Percentiles rank a stretch among this genome's conserved stretches.
Conservation (phyloP, 169 alveolate genomes). For the Eimeria praecox region DNA sequence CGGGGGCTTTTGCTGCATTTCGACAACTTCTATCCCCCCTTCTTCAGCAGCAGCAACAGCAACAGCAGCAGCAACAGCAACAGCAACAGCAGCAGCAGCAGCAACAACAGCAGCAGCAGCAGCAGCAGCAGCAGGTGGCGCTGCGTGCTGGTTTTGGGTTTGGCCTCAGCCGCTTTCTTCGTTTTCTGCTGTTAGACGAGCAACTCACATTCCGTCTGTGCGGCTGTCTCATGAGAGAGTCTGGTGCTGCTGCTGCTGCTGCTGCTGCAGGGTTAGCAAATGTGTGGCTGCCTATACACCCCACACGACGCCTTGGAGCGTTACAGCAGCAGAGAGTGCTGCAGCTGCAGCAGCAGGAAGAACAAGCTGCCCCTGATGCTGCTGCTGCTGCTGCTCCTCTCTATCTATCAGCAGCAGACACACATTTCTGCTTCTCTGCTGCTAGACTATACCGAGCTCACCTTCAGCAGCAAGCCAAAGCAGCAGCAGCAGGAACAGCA, state of each 20-base stretch:
- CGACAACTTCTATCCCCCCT: background rate
- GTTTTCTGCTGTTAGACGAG: slow-evolving; percentile 41
- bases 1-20: slow-evolving; percentile 36
- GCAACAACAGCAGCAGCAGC: background rate
- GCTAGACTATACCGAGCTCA: background rate
- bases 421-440: background rate
- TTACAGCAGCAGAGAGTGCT: slow-evolving; percentile 17
- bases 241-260: slow-evolving; percentile 39
- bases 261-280: slow-evolving; percentile 47
- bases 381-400: slow-evolving; percentile 67
- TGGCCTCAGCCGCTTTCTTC: background rate
- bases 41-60: background rate
- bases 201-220: slow-evolving; percentile 57
- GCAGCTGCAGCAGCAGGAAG: slow-evolving; percentile 66
- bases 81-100: slow-evolving; percentile 43
- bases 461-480: background rate
- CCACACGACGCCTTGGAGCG: slow-evolving; percentile 24
- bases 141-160: slow-evolving; percentile 60
- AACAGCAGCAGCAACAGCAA: slow-evolving; percentile 7
- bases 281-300: slow-evolving; percentile 15
- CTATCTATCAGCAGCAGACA: slow-evolving; percentile 43
- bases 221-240: slow-evolving; percentile 1
- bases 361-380: slow-evolving; percentile 34
- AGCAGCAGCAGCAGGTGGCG: slow-evolving; percentile 38
- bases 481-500: background rate